Conservation (phyloP, 495 filamentous ascomycete species). For the Parmelia sp. region DNA sequence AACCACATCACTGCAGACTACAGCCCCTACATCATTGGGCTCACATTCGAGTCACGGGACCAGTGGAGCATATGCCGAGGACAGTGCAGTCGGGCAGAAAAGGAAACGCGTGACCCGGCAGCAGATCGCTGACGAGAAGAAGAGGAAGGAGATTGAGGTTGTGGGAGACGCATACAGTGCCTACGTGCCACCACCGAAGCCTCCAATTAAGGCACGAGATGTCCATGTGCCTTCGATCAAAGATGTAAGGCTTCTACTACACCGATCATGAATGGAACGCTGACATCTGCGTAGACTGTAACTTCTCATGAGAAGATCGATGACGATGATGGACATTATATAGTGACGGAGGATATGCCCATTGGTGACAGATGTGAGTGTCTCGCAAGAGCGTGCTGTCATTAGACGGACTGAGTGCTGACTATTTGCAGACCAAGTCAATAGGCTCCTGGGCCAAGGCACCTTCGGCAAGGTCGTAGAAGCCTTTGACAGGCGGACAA, state of each 20-base stretch:
- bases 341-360: constrained; percentile 74
- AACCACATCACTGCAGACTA: constrained; percentile 80
- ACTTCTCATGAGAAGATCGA: constrained; percentile 61
- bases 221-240: constrained; percentile 73
- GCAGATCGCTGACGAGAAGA: constrained; percentile 74
- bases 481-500: constrained; percentile 68
- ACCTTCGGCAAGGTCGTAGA: constrained; percentile 98
- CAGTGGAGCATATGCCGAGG: constrained; percentile 48
- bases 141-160: constrained; percentile 60
- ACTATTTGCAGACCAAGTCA: constrained; percentile 63
- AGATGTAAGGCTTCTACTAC: constrained; percentile 61
- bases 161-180: constrained; percentile 64
- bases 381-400: not conserved
- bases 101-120: constrained; percentile 74
- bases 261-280: constrained; percentile 1
- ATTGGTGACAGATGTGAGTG: constrained; percentile 82
- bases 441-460: constrained; percentile 84
- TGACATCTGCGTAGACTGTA: constrained; percentile 35
- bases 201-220: constrained; percentile 85
- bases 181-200: constrained; percentile 80
- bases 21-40: constrained; percentile 82
- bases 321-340: constrained; percentile 95
- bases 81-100: constrained; percentile 64
- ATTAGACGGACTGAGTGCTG: constrained; percentile 29
- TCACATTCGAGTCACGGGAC: constrained; percentile 64